Evolutionary conservation across 2,329 filamentous ascomycete genomes (phyloP), one percentile per base, ranked within the genome.

Genomic region (Ophiognomonia clavigignenti-juglandacearum): DNA sequence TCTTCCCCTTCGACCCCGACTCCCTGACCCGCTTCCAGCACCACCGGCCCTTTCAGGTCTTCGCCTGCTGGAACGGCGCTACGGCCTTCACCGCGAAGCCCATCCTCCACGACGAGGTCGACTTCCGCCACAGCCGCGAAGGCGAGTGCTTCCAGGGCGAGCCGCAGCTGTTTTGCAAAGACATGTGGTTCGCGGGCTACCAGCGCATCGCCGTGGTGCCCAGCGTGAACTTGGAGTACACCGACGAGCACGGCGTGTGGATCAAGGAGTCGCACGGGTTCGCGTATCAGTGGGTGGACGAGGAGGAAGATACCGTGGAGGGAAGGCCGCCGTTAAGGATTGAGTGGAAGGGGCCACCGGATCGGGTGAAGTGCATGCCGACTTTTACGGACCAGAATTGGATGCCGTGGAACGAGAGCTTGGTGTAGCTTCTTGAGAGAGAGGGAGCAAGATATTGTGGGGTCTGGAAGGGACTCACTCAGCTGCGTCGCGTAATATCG

Each of bases 61-160:
- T 78, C 49, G 59, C 77, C 1, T 83, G 80, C 58, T 82, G 79
- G 78, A 81, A 82, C 49, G 80, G 79, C 3, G 75, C 72, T 0
- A 66, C 67, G 0, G 70, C 68, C 0, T 71, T 82, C 43, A 63
- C 62, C 0, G 77, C 75, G 0, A 60, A 62, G 34, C 74, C 76
- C 0, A 57, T 82, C 8, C 48, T 78, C 4, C 61, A 68, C 13
- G 55, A 62, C 0, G 63, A 62, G 9, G 57, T 80, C 3, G 52
- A 57, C 6, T 82, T 82, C 55, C 67, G 78, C 1, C 55, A 54
- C 1, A 55, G 61, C 6, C 49, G 57, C 14, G 54, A 56, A 13
- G 64, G 58, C 4, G 78, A 82, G 56, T 82, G 78, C 47, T 64
- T 58, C 10, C 70, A 74, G 51, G 77, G 77, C 3, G 78, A 82